phyloP scores from a whole-genome alignment of 805 yeast genomes.

The Starmerella ratchasimensis region DNA sequence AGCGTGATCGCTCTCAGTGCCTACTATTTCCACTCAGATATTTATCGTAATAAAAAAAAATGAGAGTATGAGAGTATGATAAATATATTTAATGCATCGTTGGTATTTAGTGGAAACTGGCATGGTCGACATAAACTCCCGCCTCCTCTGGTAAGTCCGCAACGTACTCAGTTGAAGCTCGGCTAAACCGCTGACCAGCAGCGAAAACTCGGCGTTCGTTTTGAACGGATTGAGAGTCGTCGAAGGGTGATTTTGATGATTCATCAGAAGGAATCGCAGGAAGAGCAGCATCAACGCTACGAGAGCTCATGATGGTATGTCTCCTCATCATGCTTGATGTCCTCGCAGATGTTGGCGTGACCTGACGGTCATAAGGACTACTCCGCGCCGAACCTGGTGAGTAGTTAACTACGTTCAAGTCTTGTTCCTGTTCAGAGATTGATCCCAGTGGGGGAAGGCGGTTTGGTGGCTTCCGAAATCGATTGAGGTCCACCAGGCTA shows the following conservation, averaged over 20 bases:
- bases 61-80: too few species aligned
- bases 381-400: too few species aligned
- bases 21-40: too few species aligned
- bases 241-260: not conserved
- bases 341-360: not conserved
- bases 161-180: slow-evolving; percentile 16
- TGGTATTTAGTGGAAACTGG: too few species aligned
- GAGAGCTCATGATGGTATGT: not conserved
- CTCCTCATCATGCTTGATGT: not conserved
- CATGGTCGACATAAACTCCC: slow-evolving; percentile 9
- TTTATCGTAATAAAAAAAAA: too few species aligned
- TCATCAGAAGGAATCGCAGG: not conserved
- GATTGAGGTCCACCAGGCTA: slow-evolving; percentile 40
- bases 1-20: too few species aligned
- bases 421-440: not conserved
- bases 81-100: too few species aligned
- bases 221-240: not conserved
- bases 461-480: not conserved
- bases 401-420: too few species aligned
- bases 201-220: not conserved
- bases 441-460: not conserved
- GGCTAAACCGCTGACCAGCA: slow-evolving; percentile 6
- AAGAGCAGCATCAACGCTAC: not conserved
- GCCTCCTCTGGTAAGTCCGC: slow-evolving; percentile 20
- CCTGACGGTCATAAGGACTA: too few species aligned